Base-by-base conservation (phyloP, 257 asterid species). In the Solanum piurae region DNA sequence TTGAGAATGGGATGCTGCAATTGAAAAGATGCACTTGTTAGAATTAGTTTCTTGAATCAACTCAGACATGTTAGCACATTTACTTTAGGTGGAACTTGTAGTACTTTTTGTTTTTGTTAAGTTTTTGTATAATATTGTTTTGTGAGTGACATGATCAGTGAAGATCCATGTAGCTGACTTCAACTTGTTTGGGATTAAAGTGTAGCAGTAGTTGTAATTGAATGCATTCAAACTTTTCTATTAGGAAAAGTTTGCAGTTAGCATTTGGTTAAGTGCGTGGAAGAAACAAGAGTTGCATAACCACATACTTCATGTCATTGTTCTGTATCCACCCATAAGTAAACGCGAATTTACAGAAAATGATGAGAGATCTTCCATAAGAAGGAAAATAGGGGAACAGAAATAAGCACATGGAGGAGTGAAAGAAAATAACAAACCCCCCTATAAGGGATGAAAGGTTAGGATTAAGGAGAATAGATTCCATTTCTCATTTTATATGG, bases 1-100 rank as follows among this genome's bases (percentile, higher is more conserved):
- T 90, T 23, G 99, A 96, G 93, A 97, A 97, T 5, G 98, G 99
- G 84, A 96, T 96, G 94, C 99, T 97, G 98, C 92, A 92, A n/a
- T 82, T 36, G 52, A 52, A 76, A 18, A 36, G 40, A 60, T 8
- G n/a, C 49, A 74, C n/a, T 21, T 13, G 33, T 89, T 34, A 86
- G 87, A 62, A 76, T 3, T 76, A 75, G 74, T 23, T 38, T 46
- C 9, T 20, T 13, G 33, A 60, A 33, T 33, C 46, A 64, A n/a
- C 12, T 64, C 72, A 64, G 73, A 25, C 73, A 10, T 66, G 73
- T 66, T 12, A 11, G 73, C 25, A 23, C 68, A 0, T 58, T 21
- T 58, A 58, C 68, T 23, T 62, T 23, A 62, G 71, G 29, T 62
- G 29, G 71, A 62, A 10, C 71, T 62, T 23, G 14, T 62, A 23